Evolutionary conservation across 2,329 filamentous ascomycete species (phyloP).

Genomic region (Epichloe uncinata): DNA sequence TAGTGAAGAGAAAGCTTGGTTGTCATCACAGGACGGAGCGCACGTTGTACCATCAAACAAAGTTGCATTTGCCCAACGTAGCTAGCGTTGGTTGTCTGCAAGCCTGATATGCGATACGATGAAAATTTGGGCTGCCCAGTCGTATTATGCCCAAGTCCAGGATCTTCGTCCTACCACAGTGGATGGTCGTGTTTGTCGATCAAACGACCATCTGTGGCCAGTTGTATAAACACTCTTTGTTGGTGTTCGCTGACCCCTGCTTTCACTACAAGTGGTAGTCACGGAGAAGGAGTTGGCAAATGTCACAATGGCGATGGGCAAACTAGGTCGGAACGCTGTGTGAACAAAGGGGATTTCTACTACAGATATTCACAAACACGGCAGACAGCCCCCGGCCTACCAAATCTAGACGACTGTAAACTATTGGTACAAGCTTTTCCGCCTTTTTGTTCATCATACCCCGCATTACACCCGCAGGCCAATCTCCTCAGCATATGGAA

Average conservation of each 20-base stretch:
- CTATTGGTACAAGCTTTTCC: slow-evolving; percentile 30
- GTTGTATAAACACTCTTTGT: neutral
- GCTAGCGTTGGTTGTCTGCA: neutral
- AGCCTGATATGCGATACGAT: neutral
- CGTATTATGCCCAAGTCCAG: neutral
- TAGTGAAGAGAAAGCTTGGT: neutral
- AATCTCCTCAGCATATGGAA: slow-evolving; percentile 89
- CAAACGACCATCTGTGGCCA: neutral
- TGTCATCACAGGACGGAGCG: neutral
- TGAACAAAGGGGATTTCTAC: slow-evolving; percentile 26
- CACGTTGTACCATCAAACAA: neutral
- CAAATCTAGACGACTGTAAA: slow-evolving; percentile 24
- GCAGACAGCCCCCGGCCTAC: slow-evolving; percentile 13
- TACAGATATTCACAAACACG: slow-evolving; percentile 32
- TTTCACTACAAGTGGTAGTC: neutral
- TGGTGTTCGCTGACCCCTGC: neutral
- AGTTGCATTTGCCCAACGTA: neutral
- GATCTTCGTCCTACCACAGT: neutral
- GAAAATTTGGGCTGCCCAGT: neutral
- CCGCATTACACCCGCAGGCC: slow-evolving; percentile 77
- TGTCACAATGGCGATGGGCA: neutral
- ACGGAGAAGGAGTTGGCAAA: neutral
- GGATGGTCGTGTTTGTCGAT: neutral
- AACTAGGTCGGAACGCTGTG: slow-evolving; percentile 3
- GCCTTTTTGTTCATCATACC: slow-evolving; percentile 12